These are phyloP conservation scores for Solanum hybrid DNA, from an alignment of 305 asterid species.

Conservation along the genomic window DNA sequence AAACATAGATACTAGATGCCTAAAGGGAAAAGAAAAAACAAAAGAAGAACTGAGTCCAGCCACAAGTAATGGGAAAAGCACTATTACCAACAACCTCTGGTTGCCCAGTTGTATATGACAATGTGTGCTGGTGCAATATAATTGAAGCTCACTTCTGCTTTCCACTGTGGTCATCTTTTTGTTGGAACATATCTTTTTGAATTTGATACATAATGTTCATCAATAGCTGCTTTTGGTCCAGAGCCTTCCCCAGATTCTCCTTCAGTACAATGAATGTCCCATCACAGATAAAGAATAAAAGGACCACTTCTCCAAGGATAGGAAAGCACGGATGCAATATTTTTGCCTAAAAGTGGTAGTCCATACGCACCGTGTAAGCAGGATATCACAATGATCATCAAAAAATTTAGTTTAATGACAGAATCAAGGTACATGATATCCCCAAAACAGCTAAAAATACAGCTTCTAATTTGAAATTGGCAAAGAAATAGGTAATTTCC, in stretches of 20 bases:
- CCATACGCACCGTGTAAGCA: neutral
- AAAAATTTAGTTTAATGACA: neutral
- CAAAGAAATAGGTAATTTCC: neutral
- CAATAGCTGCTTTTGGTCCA: neutral
- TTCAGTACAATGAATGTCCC: slow-evolving; percentile 9
- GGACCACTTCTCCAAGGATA: neutral
- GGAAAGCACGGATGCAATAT: neutral
- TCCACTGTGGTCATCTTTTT: slow-evolving; percentile 5
- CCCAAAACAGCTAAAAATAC: neutral
- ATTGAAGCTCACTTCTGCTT: slow-evolving; percentile 5
- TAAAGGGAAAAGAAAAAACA: neutral
- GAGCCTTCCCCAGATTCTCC: neutral
- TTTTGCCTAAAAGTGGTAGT: neutral
- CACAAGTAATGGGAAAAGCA: slow-evolving; percentile 2
- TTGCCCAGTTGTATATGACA: neutral
- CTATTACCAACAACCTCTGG: neutral
- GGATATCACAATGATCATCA: neutral
- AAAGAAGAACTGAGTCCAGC: neutral
- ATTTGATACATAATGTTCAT: neutral
- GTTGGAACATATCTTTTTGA: slow-evolving; percentile 5
- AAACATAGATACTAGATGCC: neutral
- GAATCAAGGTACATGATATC: neutral
- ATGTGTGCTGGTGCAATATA: neutral
- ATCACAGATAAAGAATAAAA: neutral
- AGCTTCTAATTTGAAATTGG: neutral